A percentile compares a stretch with the other conserved stretches of the same genome.
phyloP scores from a whole-genome alignment of 441 rosid genomes.

The Cnidoscolus chayamansa region DNA sequence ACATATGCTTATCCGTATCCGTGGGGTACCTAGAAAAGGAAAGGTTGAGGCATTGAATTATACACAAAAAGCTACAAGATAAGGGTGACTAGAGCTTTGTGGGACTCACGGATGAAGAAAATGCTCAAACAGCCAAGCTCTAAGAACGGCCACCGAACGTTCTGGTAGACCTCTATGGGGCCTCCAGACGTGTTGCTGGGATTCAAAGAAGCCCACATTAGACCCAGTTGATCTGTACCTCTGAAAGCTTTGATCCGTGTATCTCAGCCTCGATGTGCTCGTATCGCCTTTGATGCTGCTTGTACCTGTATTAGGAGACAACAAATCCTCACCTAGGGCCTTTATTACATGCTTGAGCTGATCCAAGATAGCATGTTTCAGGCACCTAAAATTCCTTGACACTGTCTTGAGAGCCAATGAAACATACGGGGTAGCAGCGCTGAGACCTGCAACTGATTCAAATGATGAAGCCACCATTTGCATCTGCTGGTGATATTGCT shows the following conservation, averaged over 20 bases:
- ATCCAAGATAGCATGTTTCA: conserved; percentile 41
- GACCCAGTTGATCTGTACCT: conserved; percentile 36
- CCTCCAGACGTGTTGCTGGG: conserved; percentile 54
- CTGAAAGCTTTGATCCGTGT: conserved; percentile 31
- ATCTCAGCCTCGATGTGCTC: conserved; percentile 28
- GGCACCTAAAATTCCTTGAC: conserved; percentile 43
- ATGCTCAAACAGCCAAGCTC: conserved; percentile 65
- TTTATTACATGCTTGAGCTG: conserved; percentile 38
- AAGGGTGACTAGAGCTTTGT: not conserved
- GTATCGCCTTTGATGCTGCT: conserved; percentile 32
- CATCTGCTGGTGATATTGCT: conserved; percentile 63
- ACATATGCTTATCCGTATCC: conserved; percentile 55
- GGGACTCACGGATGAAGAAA: conserved; percentile 58
- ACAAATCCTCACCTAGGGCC: conserved; percentile 41
- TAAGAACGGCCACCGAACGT: conserved; percentile 53
- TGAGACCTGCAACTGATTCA: conserved; percentile 53
- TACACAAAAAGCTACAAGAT: not conserved
- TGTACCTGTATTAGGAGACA: conserved; percentile 26
- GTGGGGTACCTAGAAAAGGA: conserved; percentile 47
- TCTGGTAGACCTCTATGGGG: conserved; percentile 73
- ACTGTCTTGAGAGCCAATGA: conserved; percentile 46
- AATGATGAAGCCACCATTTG: conserved; percentile 61
- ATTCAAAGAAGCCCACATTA: conserved; percentile 37
- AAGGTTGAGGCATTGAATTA: conserved; percentile 4
- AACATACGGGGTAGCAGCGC: conserved; percentile 52